Evolutionary conservation across 1,139 yeast genomes (phyloP).

Genomic region (Suhomyces guaymorum): DNA sequence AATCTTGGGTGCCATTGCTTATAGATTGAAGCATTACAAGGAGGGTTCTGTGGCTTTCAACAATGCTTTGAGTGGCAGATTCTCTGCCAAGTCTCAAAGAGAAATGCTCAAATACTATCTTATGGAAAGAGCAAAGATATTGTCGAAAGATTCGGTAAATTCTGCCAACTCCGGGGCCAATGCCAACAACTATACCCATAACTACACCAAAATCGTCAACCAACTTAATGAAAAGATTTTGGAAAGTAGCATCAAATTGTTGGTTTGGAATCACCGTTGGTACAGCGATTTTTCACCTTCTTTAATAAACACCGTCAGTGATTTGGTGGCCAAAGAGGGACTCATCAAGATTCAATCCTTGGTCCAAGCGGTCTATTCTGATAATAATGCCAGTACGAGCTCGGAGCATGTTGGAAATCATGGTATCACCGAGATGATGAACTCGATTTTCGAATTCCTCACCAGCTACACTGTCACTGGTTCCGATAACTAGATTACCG

Average conservation of each 20-base stretch:
- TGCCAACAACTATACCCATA: constrained; percentile 25
- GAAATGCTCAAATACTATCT: constrained; percentile 70
- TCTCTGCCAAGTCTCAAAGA: constrained; percentile 78
- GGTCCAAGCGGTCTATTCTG: constrained; percentile 68
- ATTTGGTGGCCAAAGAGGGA: constrained; percentile 74
- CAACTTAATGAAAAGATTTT: constrained; percentile 62
- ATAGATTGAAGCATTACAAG: constrained; percentile 72
- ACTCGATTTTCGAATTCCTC: constrained; percentile 51
- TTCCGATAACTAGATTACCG: constrained; percentile 37
- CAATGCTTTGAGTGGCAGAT: constrained; percentile 72
- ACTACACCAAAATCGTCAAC: constrained; percentile 44
- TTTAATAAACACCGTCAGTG: constrained; percentile 55
- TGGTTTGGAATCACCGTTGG: constrained; percentile 98
- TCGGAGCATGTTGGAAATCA: constrained; percentile 42
- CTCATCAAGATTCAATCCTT: constrained; percentile 72
- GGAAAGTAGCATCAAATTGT: constrained; percentile 69
- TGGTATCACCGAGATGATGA: constrained; percentile 63
- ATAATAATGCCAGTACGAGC: constrained; percentile 9
- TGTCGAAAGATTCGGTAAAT: constrained; percentile 31
- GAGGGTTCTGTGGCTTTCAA: constrained; percentile 85
- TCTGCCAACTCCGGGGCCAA: constrained; percentile 14
- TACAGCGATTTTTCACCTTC: constrained; percentile 84
- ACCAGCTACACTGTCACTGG: constrained; percentile 47
- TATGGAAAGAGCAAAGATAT: constrained; percentile 43
- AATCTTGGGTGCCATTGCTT: constrained; percentile 78